These are phyloP conservation scores for Bipolaris cookei DNA, from an alignment of 2,329 filamentous ascomycete species.

Conservation along the genomic window DNA sequence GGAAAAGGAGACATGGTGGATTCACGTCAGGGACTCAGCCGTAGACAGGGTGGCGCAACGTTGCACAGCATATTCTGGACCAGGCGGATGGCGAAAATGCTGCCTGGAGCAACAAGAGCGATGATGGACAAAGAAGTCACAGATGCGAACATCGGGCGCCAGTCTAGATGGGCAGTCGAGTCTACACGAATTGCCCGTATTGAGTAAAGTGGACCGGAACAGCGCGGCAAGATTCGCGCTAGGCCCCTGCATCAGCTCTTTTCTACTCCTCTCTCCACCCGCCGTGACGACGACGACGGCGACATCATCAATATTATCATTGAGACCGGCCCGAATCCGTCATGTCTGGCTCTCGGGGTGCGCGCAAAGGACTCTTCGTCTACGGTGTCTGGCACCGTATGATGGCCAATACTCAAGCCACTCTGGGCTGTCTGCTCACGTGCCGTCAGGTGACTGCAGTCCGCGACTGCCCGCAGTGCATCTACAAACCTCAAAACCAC, in stretches of 20 bases:
- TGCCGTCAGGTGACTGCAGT: constrained; percentile 58
- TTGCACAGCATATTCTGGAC: neutral
- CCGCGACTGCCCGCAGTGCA: constrained; percentile 61
- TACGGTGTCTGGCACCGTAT: constrained; percentile 41
- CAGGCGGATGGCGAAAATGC: neutral
- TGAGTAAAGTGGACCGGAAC: too few species aligned
- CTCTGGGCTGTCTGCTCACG: constrained; percentile 18
- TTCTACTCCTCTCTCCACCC: neutral
- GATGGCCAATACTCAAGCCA: neutral
- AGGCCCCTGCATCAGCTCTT: neutral
- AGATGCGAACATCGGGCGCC: neutral
- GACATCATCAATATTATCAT: neutral
- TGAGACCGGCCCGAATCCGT: neutral
- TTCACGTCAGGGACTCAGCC: constrained; percentile 4
- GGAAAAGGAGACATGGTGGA: constrained; percentile 17
- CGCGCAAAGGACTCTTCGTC: constrained; percentile 26
- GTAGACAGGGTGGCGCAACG: neutral
- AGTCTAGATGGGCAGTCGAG: neutral
- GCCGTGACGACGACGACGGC: neutral
- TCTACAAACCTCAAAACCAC: constrained; percentile 64
- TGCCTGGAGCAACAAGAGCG: neutral
- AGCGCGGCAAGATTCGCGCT: neutral
- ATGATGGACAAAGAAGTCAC: neutral
- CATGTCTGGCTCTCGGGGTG: constrained; percentile 30
- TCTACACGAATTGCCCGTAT: too few species aligned